Evolutionary conservation across 306 rosid genomes (phyloP).

Genomic region (Crataegus laevigata): DNA sequence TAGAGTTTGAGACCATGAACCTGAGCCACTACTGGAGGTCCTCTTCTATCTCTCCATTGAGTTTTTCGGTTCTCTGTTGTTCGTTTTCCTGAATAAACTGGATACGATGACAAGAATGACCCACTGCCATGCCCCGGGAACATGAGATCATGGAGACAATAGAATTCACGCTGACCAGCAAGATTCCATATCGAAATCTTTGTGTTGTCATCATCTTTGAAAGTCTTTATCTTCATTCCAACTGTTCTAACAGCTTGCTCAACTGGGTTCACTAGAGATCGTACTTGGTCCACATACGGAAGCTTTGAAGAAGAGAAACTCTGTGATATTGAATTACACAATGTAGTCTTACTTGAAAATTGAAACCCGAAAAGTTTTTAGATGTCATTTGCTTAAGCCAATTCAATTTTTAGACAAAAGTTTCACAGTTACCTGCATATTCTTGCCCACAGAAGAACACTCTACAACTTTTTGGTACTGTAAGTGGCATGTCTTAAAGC

Average conservation of each 20-base stretch:
- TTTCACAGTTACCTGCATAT: constrained; percentile 48
- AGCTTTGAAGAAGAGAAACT: constrained; percentile 53
- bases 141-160: constrained; percentile 92
- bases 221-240: constrained; percentile 79
- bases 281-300: constrained; percentile 77
- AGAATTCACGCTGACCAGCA: constrained; percentile 87
- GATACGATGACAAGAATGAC: constrained; percentile 58
- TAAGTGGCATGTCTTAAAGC: constrained; percentile 79
- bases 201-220: constrained; percentile 75
- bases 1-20: constrained; percentile 86
- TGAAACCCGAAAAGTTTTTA: constrained; percentile 8
- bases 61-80: constrained; percentile 68
- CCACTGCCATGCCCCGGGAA: constrained; percentile 94
- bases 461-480: constrained; percentile 79
- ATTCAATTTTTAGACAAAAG: neutral
- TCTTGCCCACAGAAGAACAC: constrained; percentile 95
- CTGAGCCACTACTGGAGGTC: constrained; percentile 94
- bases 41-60: constrained; percentile 77
- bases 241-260: constrained; percentile 70
- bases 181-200: constrained; percentile 87
- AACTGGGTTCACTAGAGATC: constrained; percentile 72
- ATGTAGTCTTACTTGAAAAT: constrained; percentile 71
- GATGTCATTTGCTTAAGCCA: neutral
- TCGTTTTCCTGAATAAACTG: constrained; percentile 69
- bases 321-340: constrained; percentile 75